phyloP scores from a whole-genome alignment of 805 yeast species.

The Teunomyces barrocoloradensis region DNA sequence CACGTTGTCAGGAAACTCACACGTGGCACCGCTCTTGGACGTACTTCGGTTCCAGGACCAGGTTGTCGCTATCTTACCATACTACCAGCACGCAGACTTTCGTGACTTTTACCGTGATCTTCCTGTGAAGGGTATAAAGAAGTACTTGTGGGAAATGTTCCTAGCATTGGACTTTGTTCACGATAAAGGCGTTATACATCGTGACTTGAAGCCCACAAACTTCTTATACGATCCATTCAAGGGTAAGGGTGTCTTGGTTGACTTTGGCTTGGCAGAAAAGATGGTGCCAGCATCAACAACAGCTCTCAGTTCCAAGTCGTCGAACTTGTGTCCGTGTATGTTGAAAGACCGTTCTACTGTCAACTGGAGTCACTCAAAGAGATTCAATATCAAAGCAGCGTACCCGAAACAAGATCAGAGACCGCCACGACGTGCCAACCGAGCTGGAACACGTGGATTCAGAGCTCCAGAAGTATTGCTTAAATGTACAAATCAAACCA shows the following conservation, averaged over 20 bases:
- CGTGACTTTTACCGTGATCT: constrained; percentile 80
- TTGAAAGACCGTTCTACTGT: constrained; percentile 29
- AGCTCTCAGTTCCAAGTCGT: constrained; percentile 9
- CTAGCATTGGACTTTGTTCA: constrained; percentile 68
- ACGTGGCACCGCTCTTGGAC: constrained; percentile 87
- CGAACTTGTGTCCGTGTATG: constrained; percentile 57
- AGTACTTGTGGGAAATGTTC: constrained; percentile 76
- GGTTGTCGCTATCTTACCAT: constrained; percentile 89
- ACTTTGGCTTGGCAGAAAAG: constrained; percentile 87
- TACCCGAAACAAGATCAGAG: constrained; percentile 85
- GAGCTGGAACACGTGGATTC: constrained; percentile 96
- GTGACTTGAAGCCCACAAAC: constrained; percentile 56
- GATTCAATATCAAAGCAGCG: constrained; percentile 43
- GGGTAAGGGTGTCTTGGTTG: constrained; percentile 79
- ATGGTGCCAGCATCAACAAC: constrained; percentile 9
- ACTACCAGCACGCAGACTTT: constrained; percentile 86
- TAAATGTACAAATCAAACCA: constrained; percentile 80
- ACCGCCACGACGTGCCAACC: constrained; percentile 87
- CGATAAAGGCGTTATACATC: constrained; percentile 39
- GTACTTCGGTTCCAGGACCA: constrained; percentile 88
- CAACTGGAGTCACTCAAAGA: constrained; percentile 18
- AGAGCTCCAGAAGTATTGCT: constrained; percentile 91
- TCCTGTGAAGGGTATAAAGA: constrained; percentile 74
- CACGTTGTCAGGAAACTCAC: constrained; percentile 60
- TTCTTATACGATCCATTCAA: constrained; percentile 65